phyloP scores from a whole-genome alignment of 2,329 filamentous ascomycete genomes.

The Fusarium coicis region DNA sequence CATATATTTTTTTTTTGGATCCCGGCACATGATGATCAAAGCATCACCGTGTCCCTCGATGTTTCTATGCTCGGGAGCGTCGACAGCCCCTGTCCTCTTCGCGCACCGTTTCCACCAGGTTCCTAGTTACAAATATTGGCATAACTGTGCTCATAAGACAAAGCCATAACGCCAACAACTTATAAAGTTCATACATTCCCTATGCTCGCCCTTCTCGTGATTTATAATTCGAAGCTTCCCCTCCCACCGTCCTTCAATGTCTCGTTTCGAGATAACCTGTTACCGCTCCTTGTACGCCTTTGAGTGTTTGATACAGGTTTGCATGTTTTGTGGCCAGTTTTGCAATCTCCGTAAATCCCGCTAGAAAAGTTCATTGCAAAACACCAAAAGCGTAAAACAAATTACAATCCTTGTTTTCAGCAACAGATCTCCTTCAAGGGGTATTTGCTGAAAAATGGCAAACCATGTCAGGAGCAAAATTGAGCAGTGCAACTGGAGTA shows the following conservation, averaged over 20 bases:
- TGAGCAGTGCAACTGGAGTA: conserved; percentile 17
- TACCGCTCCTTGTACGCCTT: conserved; percentile 25
- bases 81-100: background rate
- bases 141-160: conserved; percentile 30
- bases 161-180: conserved; percentile 31
- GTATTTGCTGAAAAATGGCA: conserved; percentile 20
- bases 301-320: conserved; percentile 14
- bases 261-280: conserved; percentile 18
- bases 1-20: background rate
- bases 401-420: conserved; percentile 26
- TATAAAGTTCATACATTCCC: conserved; percentile 28
- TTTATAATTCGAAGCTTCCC: conserved; percentile 28
- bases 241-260: conserved; percentile 1
- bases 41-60: background rate
- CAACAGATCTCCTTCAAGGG: conserved; percentile 30
- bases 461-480: conserved; percentile 23
- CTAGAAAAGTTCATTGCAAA: conserved; percentile 30
- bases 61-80: background rate
- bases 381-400: conserved; percentile 23
- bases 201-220: conserved; percentile 36
- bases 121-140: conserved; percentile 29
- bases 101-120: background rate
- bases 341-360: conserved; percentile 10
- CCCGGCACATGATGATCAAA: background rate
- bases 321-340: conserved; percentile 30